Conservation (phyloP, 2,329 filamentous ascomycete species). For the Pyricularia pennisetigena region DNA sequence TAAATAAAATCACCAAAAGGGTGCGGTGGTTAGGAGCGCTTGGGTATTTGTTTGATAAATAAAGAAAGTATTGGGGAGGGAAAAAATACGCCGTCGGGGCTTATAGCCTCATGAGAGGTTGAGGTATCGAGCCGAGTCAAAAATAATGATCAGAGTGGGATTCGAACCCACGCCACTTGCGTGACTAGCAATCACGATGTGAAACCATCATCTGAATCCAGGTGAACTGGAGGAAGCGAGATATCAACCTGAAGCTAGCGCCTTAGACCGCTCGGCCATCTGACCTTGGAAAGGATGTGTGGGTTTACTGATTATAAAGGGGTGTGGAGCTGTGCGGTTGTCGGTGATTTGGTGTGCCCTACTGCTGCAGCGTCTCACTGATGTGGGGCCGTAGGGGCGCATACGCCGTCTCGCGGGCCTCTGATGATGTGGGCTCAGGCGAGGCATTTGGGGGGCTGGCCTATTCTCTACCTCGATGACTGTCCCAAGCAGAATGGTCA, state of each 20-base stretch:
- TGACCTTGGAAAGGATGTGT: background rate
- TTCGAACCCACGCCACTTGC: conserved; percentile 7
- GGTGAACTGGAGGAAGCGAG: background rate
- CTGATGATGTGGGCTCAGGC: background rate
- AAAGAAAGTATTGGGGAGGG: background rate
- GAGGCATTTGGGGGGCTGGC: background rate
- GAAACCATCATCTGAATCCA: background rate
- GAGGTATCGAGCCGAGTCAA: no score
- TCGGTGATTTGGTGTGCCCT: background rate
- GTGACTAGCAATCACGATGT: conserved; percentile 1
- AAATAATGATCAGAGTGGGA: conserved; percentile 5
- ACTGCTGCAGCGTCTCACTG: background rate
- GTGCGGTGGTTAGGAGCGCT: no score
- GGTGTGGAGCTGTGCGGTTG: background rate
- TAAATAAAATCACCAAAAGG: no score
- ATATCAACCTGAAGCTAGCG: conserved; percentile 7
- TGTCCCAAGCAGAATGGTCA: background rate
- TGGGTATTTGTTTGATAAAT: no score
- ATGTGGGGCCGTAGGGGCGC: background rate
- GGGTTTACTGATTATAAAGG: background rate
- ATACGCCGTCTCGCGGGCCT: no score
- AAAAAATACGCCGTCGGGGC: no score
- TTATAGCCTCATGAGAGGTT: no score
- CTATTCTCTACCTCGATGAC: background rate
- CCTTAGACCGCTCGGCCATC: conserved; percentile 9